Percentiles rank a stretch among this genome's conserved stretches.
Evolutionary conservation across 371 early-diverging fungal species (phyloP).

Genomic region (Mortierella sp.): DNA sequence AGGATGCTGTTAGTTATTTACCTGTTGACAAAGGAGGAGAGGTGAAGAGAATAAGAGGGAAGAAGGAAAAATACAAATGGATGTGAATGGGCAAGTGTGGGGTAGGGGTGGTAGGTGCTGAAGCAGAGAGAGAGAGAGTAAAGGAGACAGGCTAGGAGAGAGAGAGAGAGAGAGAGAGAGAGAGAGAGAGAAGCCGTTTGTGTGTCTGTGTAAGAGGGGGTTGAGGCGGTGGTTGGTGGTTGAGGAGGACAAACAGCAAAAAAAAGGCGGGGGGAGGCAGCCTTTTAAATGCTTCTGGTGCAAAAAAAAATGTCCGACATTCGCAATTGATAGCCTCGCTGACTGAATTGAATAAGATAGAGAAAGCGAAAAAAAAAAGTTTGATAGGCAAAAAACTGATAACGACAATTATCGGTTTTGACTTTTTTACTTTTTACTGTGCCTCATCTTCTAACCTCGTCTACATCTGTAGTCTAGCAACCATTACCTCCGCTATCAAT

Average conservation of each 20-base stretch:
- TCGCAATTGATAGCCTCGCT: no score
- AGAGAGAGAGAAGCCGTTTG: neutral
- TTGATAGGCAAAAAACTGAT: neutral
- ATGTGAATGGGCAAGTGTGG: neutral
- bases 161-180: neutral
- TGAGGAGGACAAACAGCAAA: neutral
- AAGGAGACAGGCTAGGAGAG: neutral
- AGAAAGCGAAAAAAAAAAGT: neutral
- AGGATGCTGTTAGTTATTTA: no score
- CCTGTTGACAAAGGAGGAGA: neutral
- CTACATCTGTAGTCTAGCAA: no score
- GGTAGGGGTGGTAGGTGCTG: conserved; percentile 3
- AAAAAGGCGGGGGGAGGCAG: neutral
- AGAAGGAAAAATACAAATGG: neutral
- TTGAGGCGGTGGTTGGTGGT: neutral
- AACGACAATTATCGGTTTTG: no score
- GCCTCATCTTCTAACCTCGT: no score
- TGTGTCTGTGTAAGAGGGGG: neutral
- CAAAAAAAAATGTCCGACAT: neutral
- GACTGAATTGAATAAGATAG: no score
- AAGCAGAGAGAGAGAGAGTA: neutral
- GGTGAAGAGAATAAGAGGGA: neutral
- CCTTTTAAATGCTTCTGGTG: no score
- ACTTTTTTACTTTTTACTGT: no score
- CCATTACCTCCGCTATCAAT: no score